phyloP scores from a whole-genome alignment of 2,329 filamentous ascomycete species.

The Cordyceps tenuipes region DNA sequence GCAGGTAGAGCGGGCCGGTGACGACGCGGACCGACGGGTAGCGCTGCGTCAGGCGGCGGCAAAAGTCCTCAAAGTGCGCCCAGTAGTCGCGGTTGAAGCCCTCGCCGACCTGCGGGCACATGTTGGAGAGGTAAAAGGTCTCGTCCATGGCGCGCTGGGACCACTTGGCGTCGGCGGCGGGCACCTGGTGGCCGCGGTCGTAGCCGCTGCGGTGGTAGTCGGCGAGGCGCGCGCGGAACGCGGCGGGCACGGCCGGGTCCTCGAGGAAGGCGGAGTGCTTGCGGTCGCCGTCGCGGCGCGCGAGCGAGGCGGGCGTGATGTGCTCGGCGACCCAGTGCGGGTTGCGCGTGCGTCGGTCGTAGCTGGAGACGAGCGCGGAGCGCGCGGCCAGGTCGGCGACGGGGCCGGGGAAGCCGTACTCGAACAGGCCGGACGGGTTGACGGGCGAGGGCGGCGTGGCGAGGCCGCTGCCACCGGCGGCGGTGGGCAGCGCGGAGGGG shows the following conservation, averaged over 20 bases:
- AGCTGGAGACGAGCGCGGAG: constrained; percentile 72
- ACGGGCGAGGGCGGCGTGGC: constrained; percentile 39
- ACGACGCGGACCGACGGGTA: constrained; percentile 89
- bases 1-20: constrained; percentile 89
- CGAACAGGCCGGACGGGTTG: constrained; percentile 67
- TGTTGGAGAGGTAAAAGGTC: constrained; percentile 89
- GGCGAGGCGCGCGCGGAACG: constrained; percentile 82
- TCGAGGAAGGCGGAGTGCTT: constrained; percentile 77
- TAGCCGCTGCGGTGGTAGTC: constrained; percentile 95
- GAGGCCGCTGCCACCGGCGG: constrained; percentile 18
- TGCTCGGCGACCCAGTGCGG: constrained; percentile 94
- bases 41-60: constrained; percentile 65
- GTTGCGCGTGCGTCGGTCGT: constrained; percentile 84
- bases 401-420: constrained; percentile 89
- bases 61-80: constrained; percentile 98
- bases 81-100: constrained; percentile 99
- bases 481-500: constrained; percentile 42
- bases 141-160: constrained; percentile 89
- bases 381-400: constrained; percentile 73
- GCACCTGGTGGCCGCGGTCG: constrained; percentile 93
- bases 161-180: constrained; percentile 94
- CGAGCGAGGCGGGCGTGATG: constrained; percentile 81
- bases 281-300: constrained; percentile 67
- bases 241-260: constrained; percentile 68
- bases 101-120: constrained; percentile 97